A percentile compares a stretch with the other conserved stretches of the same genome.
Evolutionary conservation across 352 stramenopile genomes (phyloP).

Genomic region (Phytophthora pini): DNA sequence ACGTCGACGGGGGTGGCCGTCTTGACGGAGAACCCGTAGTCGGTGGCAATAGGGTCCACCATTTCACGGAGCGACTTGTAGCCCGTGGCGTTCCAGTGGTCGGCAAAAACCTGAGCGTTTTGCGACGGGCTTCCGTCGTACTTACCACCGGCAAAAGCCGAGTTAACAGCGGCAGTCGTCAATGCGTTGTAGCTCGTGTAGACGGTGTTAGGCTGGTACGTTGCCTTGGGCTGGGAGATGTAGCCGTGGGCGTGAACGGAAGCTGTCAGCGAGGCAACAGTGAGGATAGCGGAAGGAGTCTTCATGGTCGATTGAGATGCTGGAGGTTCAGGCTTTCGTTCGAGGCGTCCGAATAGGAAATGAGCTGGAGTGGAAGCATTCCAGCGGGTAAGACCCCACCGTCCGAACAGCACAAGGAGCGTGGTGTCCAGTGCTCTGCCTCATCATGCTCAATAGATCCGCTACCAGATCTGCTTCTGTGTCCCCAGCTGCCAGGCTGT

Average conservation of each 20-base stretch:
- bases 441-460: slow-evolving; percentile 6
- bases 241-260: slow-evolving; percentile 33
- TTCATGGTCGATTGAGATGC: slow-evolving; percentile 14
- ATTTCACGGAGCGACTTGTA: slow-evolving; percentile 45
- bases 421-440: neutral
- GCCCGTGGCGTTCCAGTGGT: slow-evolving; percentile 31
- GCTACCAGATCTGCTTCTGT: slow-evolving; percentile 8
- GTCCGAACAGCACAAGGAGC: slow-evolving; percentile 12
- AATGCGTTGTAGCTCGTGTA: slow-evolving; percentile 37
- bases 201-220: slow-evolving; percentile 30
- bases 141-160: slow-evolving; percentile 29
- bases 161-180: slow-evolving; percentile 33
- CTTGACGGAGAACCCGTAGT: slow-evolving; percentile 35
- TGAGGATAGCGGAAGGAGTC: slow-evolving; percentile 9
- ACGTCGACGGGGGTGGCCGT: slow-evolving; percentile 34
- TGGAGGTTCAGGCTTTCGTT: slow-evolving; percentile 4
- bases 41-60: slow-evolving; percentile 33
- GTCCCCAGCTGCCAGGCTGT: slow-evolving; percentile 4
- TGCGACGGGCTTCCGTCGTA: slow-evolving; percentile 36
- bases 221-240: slow-evolving; percentile 30
- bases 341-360: slow-evolving; percentile 11
- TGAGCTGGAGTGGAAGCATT: slow-evolving; percentile 3
- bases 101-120: slow-evolving; percentile 37
- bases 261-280: slow-evolving; percentile 11
- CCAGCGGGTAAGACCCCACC: slow-evolving; percentile 11